Base-by-base conservation (phyloP, 2,329 filamentous ascomycete species). In the Mycogone perniciosa region DNA sequence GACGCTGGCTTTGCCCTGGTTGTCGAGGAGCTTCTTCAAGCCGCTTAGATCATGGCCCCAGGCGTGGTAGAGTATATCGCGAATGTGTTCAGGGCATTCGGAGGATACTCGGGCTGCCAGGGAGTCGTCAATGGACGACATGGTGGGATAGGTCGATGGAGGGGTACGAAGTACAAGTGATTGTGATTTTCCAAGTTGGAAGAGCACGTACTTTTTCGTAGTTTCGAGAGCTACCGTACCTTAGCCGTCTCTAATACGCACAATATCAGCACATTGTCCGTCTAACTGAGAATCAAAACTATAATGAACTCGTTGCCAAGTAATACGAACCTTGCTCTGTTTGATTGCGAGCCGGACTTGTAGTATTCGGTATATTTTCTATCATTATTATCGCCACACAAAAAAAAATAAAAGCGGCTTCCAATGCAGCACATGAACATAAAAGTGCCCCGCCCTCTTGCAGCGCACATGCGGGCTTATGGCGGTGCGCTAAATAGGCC, bases 11-110 rank as follows among this genome's bases (percentile, higher is more conserved):
- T 71, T 73, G 50, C 74, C 84, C 44, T 77, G 81, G 4, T 71
- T 76, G 60, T 79, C 76, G 55, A 95, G 79, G 6, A 95, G 79
- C 50, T 79, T 77, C 65, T 84, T 85, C 39, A 96, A 78, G 45
- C 78, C 76, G 34, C 77, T 67, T 54, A 85, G 69, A 66, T 96
- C 76, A 62, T 81, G 79, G 50, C 68, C 68, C 79, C 79, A 82
- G 51, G 79, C 76, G 49, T 74, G 73, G 48, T 72, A 69, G 50
- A 83, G 72, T 53, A 82, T 70, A 56, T 76, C 67, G 39, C 77
- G 73, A 42, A 71, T 73, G 5, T 73, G 67, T 39, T 73, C 67
- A 7, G 79, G 77, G 61, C 78, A 82, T 46, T 71, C 67, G 51
- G 72, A 55, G 13, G 77, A 75, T 60, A 83, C 78, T 63, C 79